Percentiles rank a stretch among this genome's conserved stretches.
Conservation (phyloP, 148 eudicot genomes). For the Spergularia bocconei region DNA sequence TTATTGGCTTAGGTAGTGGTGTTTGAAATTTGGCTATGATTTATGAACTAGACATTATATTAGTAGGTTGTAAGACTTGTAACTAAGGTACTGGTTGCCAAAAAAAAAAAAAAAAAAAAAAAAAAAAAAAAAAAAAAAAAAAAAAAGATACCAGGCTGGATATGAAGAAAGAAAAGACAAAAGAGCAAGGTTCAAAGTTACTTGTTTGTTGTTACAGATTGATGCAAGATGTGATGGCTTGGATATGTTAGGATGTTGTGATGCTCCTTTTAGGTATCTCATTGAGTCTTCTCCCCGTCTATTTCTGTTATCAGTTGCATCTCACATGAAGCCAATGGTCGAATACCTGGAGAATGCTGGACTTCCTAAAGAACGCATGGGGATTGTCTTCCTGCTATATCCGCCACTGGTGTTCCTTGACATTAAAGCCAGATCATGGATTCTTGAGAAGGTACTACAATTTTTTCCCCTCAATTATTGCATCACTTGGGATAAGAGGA, state of each 20-base stretch:
- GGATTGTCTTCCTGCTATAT: constrained; percentile 57
- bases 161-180: too few relatives aligned
- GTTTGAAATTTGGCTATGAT: neutral
- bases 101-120: too few relatives aligned
- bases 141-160: too few relatives aligned
- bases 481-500: too few relatives aligned
- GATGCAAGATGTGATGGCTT: constrained; percentile 95
- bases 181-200: neutral
- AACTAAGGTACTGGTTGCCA: neutral
- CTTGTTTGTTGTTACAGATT: constrained; percentile 39
- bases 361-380: constrained; percentile 44
- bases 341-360: constrained; percentile 58
- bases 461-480: too few relatives aligned
- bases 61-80: too few relatives aligned
- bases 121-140: too few relatives aligned
- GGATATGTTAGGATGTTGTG: constrained; percentile 52
- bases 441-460: constrained; percentile 54
- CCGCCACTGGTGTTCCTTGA: constrained; percentile 67
- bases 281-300: constrained; percentile 88
- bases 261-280: constrained; percentile 58
- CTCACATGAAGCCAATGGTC: constrained; percentile 41
- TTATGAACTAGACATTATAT: neutral
- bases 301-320: constrained; percentile 61
- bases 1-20: neutral
- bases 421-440: constrained; percentile 43